These are phyloP conservation scores for Tricholoma bakamatsutake DNA, from an alignment of 768 basidiomycete genomes.

Conservation along the genomic window DNA sequence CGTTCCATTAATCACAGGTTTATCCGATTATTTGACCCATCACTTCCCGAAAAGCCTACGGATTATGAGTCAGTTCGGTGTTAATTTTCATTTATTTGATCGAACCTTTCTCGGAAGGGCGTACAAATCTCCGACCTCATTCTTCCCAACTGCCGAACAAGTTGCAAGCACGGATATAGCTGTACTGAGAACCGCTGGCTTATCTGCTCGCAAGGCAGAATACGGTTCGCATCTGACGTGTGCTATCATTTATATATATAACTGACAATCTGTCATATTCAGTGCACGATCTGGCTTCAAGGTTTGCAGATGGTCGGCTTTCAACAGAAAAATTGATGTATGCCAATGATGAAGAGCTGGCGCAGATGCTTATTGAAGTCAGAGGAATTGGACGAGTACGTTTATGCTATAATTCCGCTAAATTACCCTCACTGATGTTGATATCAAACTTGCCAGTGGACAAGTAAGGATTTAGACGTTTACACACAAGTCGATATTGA, in stretches of 20 bases:
- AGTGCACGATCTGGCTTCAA: constrained; percentile 75
- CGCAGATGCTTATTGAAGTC: constrained; percentile 69
- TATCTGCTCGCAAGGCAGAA: constrained; percentile 84
- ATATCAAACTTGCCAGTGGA: constrained; percentile 40
- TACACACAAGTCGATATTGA: neutral
- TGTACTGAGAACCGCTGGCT: constrained; percentile 63
- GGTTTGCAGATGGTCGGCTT: constrained; percentile 78
- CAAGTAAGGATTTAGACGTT: constrained; percentile 34
- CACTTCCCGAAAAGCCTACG: constrained; percentile 60
- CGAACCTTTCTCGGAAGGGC: constrained; percentile 11
- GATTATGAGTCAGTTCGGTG: constrained; percentile 35
- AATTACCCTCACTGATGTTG: neutral
- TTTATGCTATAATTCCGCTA: neutral
- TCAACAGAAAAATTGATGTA: constrained; percentile 65
- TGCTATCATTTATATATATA: neutral
- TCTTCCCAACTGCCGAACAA: constrained; percentile 69
- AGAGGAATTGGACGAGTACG: constrained; percentile 72
- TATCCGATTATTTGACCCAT: constrained; percentile 65
- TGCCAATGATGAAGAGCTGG: constrained; percentile 72
- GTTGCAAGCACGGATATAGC: constrained; percentile 56
- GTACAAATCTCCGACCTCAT: constrained; percentile 21
- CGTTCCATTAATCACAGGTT: constrained; percentile 79
- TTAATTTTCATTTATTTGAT: constrained; percentile 4
- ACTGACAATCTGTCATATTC: neutral
- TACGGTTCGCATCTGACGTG: constrained; percentile 50